A percentile compares a stretch with the other conserved stretches of the same genome.
These are phyloP conservation scores for Blastocrithidia nonstop DNA, from an alignment of 208 protist species.

Conservation along the genomic window DNA sequence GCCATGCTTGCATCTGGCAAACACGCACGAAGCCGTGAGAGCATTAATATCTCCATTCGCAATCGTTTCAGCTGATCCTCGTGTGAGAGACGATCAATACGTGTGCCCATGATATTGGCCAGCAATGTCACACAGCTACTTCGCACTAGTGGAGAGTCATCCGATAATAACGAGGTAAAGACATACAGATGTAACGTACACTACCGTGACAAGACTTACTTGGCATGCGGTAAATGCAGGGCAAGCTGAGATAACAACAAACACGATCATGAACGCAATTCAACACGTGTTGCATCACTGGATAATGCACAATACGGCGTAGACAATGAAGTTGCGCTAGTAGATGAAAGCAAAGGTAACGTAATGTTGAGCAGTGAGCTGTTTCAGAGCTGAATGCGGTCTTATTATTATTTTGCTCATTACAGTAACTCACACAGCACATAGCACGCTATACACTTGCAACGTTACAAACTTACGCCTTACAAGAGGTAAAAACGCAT, in stretches of 20 bases:
- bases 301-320: too few species aligned
- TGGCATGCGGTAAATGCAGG: conserved; percentile 47
- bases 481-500: conserved; percentile 55
- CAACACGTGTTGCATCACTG: conserved; percentile 10
- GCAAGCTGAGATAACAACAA: conserved; percentile 64
- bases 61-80: conserved; percentile 24
- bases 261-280: conserved; percentile 74
- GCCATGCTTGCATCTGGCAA: conserved; percentile 76
- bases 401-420: conserved; percentile 33
- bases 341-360: conserved; percentile 39
- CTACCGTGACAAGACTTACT: conserved; percentile 58
- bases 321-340: too few species aligned
- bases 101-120: conserved; percentile 52
- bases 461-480: conserved; percentile 45
- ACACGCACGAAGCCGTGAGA: conserved; percentile 63
- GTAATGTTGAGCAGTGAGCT: conserved; percentile 61
- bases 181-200: conserved; percentile 51
- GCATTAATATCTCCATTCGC: conserved; percentile 75
- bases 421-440: conserved; percentile 78
- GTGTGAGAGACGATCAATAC: conserved; percentile 25
- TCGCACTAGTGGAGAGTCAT: conserved; percentile 75
- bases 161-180: conserved; percentile 59
- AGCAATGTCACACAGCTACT: conserved; percentile 77
- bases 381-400: conserved; percentile 71
- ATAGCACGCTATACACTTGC: conserved; percentile 88